Evolutionary conservation across 768 basidiomycete genomes (phyloP).

Genomic region (Phylloporus sp.): DNA sequence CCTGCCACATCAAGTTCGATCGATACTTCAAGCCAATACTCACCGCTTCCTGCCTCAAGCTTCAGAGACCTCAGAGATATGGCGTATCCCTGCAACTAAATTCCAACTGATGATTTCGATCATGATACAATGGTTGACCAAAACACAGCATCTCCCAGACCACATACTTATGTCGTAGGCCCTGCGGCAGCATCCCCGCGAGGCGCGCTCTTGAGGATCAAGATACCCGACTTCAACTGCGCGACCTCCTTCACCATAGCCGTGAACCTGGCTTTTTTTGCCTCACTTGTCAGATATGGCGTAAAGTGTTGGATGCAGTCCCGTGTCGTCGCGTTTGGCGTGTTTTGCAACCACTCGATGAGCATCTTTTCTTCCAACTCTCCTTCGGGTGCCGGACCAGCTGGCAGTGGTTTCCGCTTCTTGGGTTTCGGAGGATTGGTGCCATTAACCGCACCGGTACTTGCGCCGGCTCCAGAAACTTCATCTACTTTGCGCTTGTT

Average conservation of each 20-base stretch:
- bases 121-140: slow-evolving; percentile 17
- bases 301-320: slow-evolving; percentile 80
- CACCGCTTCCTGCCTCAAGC: slow-evolving; percentile 8
- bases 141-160: slow-evolving; percentile 8
- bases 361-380: slow-evolving; percentile 63
- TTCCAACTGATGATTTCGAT: slow-evolving; percentile 14
- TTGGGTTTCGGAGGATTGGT: slow-evolving; percentile 42
- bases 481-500: slow-evolving; percentile 62
- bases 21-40: slow-evolving; percentile 14
- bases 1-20: slow-evolving; percentile 19
- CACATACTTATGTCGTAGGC: slow-evolving; percentile 24
- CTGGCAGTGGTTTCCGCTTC: slow-evolving; percentile 46
- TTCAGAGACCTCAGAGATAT: background rate
- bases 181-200: slow-evolving; percentile 27
- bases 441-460: slow-evolving; percentile 13
- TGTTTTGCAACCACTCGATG: slow-evolving; percentile 69
- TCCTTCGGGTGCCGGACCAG: slow-evolving; percentile 41
- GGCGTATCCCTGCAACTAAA: slow-evolving; percentile 2
- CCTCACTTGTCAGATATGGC: slow-evolving; percentile 62
- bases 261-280: slow-evolving; percentile 72
- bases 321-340: slow-evolving; percentile 64
- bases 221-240: slow-evolving; percentile 57
- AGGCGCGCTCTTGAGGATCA: slow-evolving; percentile 49
- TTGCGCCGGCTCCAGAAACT: slow-evolving; percentile 20
- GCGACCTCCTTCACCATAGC: slow-evolving; percentile 77